phyloP scores from a whole-genome alignment of 768 basidiomycete genomes.

The Boletus rubropictus region DNA sequence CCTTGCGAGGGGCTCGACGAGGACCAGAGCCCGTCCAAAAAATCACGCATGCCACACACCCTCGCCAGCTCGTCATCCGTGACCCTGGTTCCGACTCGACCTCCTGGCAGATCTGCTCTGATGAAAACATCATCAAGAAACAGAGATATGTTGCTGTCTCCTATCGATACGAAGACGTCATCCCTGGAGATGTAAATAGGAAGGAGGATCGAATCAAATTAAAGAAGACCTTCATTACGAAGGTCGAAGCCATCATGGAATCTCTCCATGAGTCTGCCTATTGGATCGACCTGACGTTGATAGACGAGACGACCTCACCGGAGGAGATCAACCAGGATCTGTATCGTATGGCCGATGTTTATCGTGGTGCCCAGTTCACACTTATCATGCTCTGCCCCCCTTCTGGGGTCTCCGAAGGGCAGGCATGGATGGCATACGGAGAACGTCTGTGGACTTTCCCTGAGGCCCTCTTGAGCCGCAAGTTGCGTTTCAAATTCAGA shows the following conservation, averaged over 20 bases:
- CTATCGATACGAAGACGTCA: slow-evolving; percentile 12
- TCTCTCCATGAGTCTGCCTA: slow-evolving; percentile 16
- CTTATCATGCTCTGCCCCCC: slow-evolving; percentile 16
- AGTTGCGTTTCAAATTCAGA: slow-evolving; percentile 14
- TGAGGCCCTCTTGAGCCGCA: slow-evolving; percentile 18
- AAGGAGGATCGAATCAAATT: background rate
- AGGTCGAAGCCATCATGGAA: background rate
- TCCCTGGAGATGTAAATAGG: background rate
- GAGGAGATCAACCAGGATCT: slow-evolving; percentile 15
- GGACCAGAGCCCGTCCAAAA: slow-evolving; percentile 3
- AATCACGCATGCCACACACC: slow-evolving; percentile 12
- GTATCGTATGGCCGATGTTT: slow-evolving; percentile 23
- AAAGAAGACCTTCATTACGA: background rate
- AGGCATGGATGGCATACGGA: slow-evolving; percentile 16
- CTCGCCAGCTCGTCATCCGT: slow-evolving; percentile 16
- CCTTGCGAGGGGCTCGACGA: slow-evolving; percentile 6
- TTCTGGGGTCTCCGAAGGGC: background rate
- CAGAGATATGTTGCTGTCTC: slow-evolving; percentile 19
- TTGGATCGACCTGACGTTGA: slow-evolving; percentile 17
- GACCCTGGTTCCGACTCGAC: background rate
- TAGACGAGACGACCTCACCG: background rate
- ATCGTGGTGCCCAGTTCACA: slow-evolving; percentile 19
- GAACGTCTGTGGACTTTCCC: slow-evolving; percentile 25
- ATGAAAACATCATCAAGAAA: slow-evolving; percentile 2
- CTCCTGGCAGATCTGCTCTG: slow-evolving; percentile 2